phyloP scores from a whole-genome alignment of 352 stramenopile species.

The Globisporangium alternatum region DNA sequence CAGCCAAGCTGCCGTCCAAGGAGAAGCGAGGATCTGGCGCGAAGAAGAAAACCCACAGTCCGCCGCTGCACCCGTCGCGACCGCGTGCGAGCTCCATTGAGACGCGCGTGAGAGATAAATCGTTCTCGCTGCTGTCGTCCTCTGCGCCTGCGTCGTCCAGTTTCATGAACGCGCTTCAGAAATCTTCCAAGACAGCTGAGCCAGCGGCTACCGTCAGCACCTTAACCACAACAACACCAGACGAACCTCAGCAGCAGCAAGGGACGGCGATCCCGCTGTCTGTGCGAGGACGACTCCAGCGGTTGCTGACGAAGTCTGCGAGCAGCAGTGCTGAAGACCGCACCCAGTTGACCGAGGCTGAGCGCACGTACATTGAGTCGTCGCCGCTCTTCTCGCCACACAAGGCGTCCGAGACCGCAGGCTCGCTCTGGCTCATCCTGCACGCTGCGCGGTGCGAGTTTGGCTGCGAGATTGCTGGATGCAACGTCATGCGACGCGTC shows the following conservation, averaged over 20 bases:
- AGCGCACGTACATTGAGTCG: slow-evolving; percentile 47
- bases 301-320: slow-evolving; percentile 12
- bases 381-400: slow-evolving; percentile 51
- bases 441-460: slow-evolving; percentile 45
- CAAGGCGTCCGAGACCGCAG: slow-evolving; percentile 56
- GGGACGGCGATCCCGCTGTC: background rate
- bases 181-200: slow-evolving; percentile 17
- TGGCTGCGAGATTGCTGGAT: slow-evolving; percentile 53
- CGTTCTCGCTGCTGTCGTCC: slow-evolving; percentile 21
- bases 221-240: background rate
- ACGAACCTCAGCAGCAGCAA: background rate
- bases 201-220: background rate
- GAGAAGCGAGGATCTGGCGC: slow-evolving; percentile 7
- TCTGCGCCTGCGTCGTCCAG: background rate
- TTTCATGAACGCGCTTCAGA: slow-evolving; percentile 35
- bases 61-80: slow-evolving; percentile 19
- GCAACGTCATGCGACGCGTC: slow-evolving; percentile 68
- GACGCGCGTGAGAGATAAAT: slow-evolving; percentile 2
- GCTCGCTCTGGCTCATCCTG: slow-evolving; percentile 69
- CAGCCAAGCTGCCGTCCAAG: slow-evolving; percentile 12
- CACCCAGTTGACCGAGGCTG: slow-evolving; percentile 34
- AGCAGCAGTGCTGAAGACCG: slow-evolving; percentile 4
- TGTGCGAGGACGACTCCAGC: slow-evolving; percentile 24
- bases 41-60: slow-evolving; percentile 24
- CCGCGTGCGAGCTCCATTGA: slow-evolving; percentile 2